phyloP scores from a whole-genome alignment of 169 alveolate species.

The Theileria orientalis region DNA sequence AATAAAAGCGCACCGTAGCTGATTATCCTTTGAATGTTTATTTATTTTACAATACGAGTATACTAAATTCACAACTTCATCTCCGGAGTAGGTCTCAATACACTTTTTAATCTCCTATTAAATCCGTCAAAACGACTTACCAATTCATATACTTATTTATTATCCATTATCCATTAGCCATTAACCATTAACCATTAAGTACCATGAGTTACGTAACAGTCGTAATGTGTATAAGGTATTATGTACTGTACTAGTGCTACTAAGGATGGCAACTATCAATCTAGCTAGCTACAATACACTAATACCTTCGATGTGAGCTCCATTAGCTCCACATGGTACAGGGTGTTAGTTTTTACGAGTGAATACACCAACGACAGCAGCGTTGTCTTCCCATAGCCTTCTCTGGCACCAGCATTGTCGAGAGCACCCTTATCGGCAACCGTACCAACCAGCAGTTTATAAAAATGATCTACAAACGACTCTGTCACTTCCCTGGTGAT shows the following conservation, averaged over 20 bases:
- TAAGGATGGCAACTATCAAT: no score
- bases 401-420: no score
- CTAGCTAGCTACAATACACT: no score
- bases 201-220: no score
- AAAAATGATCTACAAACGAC: constrained; percentile 23
- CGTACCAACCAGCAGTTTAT: no score
- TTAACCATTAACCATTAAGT: no score
- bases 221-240: no score
- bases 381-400: constrained; percentile 16
- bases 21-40: neutral
- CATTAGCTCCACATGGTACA: constrained; percentile 11
- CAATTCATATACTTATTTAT: neutral
- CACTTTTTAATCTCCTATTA: constrained; percentile 10
- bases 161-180: no score
- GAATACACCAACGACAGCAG: constrained; percentile 53
- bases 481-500: constrained; percentile 11
- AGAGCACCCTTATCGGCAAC: no score
- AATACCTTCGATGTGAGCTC: constrained; percentile 39
- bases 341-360: constrained; percentile 36
- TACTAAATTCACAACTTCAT: constrained; percentile 48
- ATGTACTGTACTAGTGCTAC: no score
- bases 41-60: constrained; percentile 34
- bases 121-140: neutral
- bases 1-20: neutral
- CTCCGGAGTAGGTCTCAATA: constrained; percentile 22